phyloP scores from a whole-genome alignment of 1,284 basidiomycete genomes.

The Cerrena zonata region DNA sequence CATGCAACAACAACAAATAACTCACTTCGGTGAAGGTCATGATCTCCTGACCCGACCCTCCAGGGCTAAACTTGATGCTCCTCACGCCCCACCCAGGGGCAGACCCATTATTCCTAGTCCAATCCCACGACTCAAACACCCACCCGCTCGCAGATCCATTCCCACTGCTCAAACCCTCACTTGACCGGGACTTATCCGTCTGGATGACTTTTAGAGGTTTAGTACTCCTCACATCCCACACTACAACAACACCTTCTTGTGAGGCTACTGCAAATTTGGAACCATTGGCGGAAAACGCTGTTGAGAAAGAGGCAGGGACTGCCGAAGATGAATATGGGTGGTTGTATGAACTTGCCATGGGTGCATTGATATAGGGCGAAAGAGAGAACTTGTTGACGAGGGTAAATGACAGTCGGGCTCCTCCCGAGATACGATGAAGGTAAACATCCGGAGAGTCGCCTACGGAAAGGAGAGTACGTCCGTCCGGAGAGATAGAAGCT shows the following conservation, averaged over 20 bases:
- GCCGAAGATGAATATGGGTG: conserved; percentile 36
- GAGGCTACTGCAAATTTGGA: conserved; percentile 80
- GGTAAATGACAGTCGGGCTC: conserved; percentile 48
- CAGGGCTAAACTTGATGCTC: conserved; percentile 70
- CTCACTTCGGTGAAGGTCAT: conserved; percentile 81
- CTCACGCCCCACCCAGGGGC: conserved; percentile 75
- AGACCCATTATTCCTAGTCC: conserved; percentile 44
- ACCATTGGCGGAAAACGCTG: conserved; percentile 75
- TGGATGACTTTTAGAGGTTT: conserved; percentile 65
- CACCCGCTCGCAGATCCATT: conserved; percentile 46
- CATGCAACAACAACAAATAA: background rate
- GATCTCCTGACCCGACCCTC: conserved; percentile 51
- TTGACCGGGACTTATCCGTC: conserved; percentile 39
- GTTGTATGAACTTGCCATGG: conserved; percentile 15
- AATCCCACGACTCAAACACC: conserved; percentile 62
- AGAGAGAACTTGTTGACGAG: conserved; percentile 52
- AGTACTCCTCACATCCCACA: conserved; percentile 73
- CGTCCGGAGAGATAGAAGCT: conserved; percentile 83
- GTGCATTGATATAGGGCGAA: conserved; percentile 41
- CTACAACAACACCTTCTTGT: conserved; percentile 78
- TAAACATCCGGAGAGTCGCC: conserved; percentile 81
- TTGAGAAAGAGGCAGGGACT: conserved; percentile 73
- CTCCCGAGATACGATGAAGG: conserved; percentile 64
- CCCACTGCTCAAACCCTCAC: conserved; percentile 23
- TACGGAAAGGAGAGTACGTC: conserved; percentile 75